phyloP scores from a whole-genome alignment of 2,329 filamentous ascomycete species.

The Aspergillaceae sp. region DNA sequence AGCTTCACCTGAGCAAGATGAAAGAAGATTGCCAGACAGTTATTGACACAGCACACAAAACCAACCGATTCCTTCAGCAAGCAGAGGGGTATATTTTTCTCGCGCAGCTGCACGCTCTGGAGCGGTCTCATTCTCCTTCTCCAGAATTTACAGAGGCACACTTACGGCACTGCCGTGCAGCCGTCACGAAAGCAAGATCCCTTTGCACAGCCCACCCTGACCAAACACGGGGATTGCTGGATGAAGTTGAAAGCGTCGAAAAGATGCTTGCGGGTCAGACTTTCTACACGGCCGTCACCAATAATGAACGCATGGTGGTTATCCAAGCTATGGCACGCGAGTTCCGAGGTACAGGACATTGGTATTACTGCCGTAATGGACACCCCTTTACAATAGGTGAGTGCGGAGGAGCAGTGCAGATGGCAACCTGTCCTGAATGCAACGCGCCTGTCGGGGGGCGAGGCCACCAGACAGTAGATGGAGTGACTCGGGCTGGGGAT shows the following conservation, averaged over 20 bases:
- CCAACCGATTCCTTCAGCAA: slow-evolving; percentile 33
- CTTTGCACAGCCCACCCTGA: slow-evolving; percentile 18
- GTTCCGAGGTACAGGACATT: slow-evolving; percentile 45
- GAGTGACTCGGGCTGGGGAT: slow-evolving; percentile 52
- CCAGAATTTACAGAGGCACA: not conserved
- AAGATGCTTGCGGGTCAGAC: slow-evolving; percentile 39
- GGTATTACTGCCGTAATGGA: slow-evolving; percentile 34
- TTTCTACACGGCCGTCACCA: slow-evolving; percentile 44
- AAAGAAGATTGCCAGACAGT: slow-evolving; percentile 33
- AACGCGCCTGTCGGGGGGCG: slow-evolving; percentile 48
- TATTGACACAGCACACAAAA: slow-evolving; percentile 28
- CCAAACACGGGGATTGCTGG: slow-evolving; percentile 28
- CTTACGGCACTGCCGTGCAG: slow-evolving; percentile 2
- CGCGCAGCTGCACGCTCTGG: slow-evolving; percentile 42
- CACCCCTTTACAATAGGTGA: slow-evolving; percentile 54
- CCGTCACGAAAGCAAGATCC: slow-evolving; percentile 17
- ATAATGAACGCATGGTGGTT: slow-evolving; percentile 45
- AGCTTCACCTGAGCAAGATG: slow-evolving; percentile 1
- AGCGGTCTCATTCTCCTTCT: slow-evolving; percentile 14
- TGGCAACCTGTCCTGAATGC: slow-evolving; percentile 55
- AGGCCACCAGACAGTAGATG: slow-evolving; percentile 42
- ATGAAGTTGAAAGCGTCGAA: slow-evolving; percentile 41
- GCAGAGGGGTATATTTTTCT: slow-evolving; percentile 46
- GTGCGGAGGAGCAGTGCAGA: slow-evolving; percentile 58
- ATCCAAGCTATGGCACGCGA: slow-evolving; percentile 45